Conservation (phyloP, 345 rosid species). For the Lenwebbia sp. region DNA sequence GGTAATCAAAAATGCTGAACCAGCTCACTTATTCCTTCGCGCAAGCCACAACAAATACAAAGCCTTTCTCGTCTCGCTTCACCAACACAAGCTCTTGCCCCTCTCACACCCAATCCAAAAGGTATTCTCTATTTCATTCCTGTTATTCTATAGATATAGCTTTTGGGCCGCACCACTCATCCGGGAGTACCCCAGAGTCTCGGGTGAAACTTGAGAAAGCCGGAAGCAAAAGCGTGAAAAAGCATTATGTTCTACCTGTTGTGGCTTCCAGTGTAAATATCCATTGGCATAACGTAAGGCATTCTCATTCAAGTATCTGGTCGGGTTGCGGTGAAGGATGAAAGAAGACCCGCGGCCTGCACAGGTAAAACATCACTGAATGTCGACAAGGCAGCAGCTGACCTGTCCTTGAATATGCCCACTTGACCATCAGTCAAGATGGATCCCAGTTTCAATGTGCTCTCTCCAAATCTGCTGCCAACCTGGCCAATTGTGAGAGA, state of each 20-base stretch:
- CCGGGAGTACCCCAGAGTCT: background rate
- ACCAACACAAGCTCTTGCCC: background rate
- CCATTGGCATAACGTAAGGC: background rate
- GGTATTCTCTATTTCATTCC: background rate
- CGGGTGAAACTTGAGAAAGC: background rate
- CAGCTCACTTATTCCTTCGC: background rate
- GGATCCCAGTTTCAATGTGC: slow-evolving; percentile 88
- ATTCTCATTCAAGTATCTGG: slow-evolving; percentile 26
- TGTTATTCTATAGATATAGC: background rate
- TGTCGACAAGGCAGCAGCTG: slow-evolving; percentile 92
- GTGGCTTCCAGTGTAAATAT: background rate
- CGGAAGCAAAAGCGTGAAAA: background rate
- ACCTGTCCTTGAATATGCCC: slow-evolving; percentile 93
- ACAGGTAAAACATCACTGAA: slow-evolving; percentile 94
- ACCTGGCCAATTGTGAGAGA: slow-evolving; percentile 35
- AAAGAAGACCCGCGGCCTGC: slow-evolving; percentile 95
- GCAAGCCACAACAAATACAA: background rate
- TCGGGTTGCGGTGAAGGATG: slow-evolving; percentile 76
- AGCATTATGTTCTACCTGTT: background rate
- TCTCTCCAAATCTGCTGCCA: slow-evolving; percentile 95
- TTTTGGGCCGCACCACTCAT: background rate
- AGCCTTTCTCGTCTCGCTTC: background rate
- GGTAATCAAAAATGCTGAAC: background rate
- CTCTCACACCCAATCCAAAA: background rate
- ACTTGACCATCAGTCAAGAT: slow-evolving; percentile 95